Evolutionary conservation across 352 stramenopile genomes (phyloP).

Genomic region (Phytopythium helicoides): DNA sequence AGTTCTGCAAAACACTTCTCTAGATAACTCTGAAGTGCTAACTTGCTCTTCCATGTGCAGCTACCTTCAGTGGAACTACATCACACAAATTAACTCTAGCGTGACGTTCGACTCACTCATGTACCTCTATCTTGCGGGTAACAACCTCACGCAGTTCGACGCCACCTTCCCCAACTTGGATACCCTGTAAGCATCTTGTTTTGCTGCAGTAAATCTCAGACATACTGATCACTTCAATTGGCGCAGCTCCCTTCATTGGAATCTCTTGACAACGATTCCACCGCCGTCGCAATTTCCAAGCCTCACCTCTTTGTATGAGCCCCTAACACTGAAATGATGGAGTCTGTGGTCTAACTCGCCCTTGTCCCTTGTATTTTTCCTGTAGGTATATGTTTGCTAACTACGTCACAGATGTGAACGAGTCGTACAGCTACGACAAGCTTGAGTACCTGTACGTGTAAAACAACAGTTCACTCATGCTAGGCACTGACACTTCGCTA

Average conservation of each 20-base stretch:
- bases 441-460: not conserved
- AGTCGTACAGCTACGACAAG: constrained; percentile 1
- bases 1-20: no score
- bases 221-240: not conserved
- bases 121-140: constrained; percentile 11
- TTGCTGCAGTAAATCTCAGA: not conserved
- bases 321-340: no score
- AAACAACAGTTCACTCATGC: not conserved
- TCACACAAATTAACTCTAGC: constrained; percentile 16
- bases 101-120: constrained; percentile 12
- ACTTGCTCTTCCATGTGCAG: constrained; percentile 5
- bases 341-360: not conserved
- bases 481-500: no score
- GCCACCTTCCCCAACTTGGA: constrained; percentile 17
- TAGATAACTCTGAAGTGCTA: no score
- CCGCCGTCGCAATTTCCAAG: not conserved
- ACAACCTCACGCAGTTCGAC: constrained; percentile 18
- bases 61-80: constrained; percentile 19
- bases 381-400: constrained; percentile 1
- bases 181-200: constrained; percentile 14
- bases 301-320: no score
- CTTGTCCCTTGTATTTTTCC: not conserved
- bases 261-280: not conserved
- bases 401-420: not conserved
- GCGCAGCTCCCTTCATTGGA: not conserved